Evolutionary conservation across 768 basidiomycete genomes (phyloP), one percentile per base, ranked within the genome.

Genomic region (Postia placenta): DNA sequence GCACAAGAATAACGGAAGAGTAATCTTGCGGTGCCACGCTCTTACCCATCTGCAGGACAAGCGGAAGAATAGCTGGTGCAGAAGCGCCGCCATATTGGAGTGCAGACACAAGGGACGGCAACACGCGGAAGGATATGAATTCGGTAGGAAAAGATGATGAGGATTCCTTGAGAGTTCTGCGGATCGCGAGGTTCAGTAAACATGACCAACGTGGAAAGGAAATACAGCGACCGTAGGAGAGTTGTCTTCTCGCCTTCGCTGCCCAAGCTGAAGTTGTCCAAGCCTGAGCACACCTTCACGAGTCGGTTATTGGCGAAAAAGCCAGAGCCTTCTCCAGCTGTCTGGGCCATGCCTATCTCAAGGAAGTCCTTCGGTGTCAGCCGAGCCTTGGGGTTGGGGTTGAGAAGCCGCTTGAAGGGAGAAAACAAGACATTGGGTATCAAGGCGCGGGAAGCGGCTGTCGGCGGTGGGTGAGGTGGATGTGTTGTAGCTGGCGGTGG

Each of bases 261-360:
- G 11, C 76, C 78, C 25, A 98, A 68, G 11, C 81, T 77, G 62
- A 98, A 97, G 52, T 83, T 84, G 53, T 94, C 93, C 15, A 99
- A 68, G 0, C 90, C 87, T 25, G 79, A 71, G 43, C 92, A 93
- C 12, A 96, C 80, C 62, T 83, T 85, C 23, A 94, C 86, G 4
- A 97, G 74, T 25, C 80, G 75, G 64, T 99, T 99, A 19, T 72
- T 71, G 2, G 75, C 69, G 66, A 96, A 98, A 66, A 95, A 96
- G 0, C 92, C 93, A 0, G 71, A 64, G 2, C 74, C 69, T 51
- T 80, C 78, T 11, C 73, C 74, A 0, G 63, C 67, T 2, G 75
- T 77, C 45, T 85, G 80, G 5, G 76, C 71, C 82, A 86, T 86
- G n/a, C 90, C 92, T 3, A 80, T 67, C 19, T 88, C 84, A 14